These are phyloP conservation scores for Chlorencoelia australis DNA, from an alignment of 2,329 filamentous ascomycete species.

Conservation along the genomic window DNA sequence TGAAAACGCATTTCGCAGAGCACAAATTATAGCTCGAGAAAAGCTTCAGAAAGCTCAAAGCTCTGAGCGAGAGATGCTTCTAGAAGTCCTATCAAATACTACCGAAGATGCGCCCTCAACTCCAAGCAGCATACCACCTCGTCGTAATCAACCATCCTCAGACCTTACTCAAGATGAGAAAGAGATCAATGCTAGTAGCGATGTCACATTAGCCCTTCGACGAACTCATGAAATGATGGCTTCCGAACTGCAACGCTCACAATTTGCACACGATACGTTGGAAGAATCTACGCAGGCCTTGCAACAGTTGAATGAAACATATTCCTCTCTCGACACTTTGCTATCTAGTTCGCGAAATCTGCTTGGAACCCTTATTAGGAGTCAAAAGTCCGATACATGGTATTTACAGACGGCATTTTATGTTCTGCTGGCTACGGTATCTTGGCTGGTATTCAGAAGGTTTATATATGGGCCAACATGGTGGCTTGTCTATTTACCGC, in stretches of 20 bases:
- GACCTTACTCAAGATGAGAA: constrained; percentile 53
- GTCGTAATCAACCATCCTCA: constrained; percentile 10
- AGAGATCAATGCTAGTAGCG: constrained; percentile 62
- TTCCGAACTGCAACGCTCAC: constrained; percentile 71
- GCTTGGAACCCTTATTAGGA: constrained; percentile 67
- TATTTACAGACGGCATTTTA: constrained; percentile 88
- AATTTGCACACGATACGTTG: constrained; percentile 84
- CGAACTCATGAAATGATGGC: constrained; percentile 82
- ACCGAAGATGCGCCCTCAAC: constrained; percentile 18
- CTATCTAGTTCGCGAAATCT: constrained; percentile 65
- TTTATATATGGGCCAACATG: constrained; percentile 81
- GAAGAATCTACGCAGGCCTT: constrained; percentile 76
- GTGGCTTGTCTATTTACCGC: constrained; percentile 78
- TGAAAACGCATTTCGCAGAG: constrained; percentile 60
- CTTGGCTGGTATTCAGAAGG: constrained; percentile 78
- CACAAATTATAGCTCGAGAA: constrained; percentile 69
- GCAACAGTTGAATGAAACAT: constrained; percentile 69
- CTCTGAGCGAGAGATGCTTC: constrained; percentile 66
- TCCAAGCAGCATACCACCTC: constrained; percentile 30
- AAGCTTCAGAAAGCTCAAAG: constrained; percentile 63
- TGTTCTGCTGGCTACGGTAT: constrained; percentile 64
- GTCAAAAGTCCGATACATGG: constrained; percentile 96
- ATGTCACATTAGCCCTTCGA: constrained; percentile 75
- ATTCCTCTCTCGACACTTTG: constrained; percentile 68
- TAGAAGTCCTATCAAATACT: constrained; percentile 38